Evolutionary conservation across 257 asterid species (phyloP), one percentile per base, ranked within the genome.

Genomic region (Salvia rosmarinus): DNA sequence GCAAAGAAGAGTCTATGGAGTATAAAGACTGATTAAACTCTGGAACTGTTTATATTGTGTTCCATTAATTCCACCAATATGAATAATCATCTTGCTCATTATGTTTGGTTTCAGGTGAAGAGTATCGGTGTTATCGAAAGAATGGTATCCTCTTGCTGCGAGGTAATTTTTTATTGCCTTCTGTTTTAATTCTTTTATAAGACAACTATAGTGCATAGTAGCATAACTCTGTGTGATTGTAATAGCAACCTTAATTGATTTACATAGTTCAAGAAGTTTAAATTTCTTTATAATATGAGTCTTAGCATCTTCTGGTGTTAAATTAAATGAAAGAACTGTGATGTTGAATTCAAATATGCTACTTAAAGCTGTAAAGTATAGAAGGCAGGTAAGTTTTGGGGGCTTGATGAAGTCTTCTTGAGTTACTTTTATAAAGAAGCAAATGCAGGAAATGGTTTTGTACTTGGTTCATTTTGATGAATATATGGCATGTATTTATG

Each of bases 91-190:
- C 67, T 76, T 73, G 58, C 67, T 70, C 65, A 42, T 70, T 77
- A 13, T 79, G 63, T 83, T 58, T 82, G 82, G 78, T 52, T 71
- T 70, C 92, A 83, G 88, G 88, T 70, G 82, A 88, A 87, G 85
- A 87, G 62, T 71, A 54, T 65, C 64, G 89, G 95, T 43, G 79
- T 86, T 39, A 75, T 81, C 35, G 98, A 95, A 72, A 83, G 86
- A 70, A 72, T 88, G 79, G 56, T 91, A 43, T 44, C 89, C 37
- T 69, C 94, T 71, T 94, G 99, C 75, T 91, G 96, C 67, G 95
- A 88, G 96, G 99, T 94, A 73, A 54, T 75, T 71, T 17, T 66
- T 42, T 70, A 58, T 56, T 77, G 62, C 55, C 50, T 61, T 70
- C 47, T 51, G 60, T 67, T 57, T 43, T 21, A 68, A 60, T 57